phyloP scores from a whole-genome alignment of 208 protist species.

The Leishmania martiniquensis region DNA sequence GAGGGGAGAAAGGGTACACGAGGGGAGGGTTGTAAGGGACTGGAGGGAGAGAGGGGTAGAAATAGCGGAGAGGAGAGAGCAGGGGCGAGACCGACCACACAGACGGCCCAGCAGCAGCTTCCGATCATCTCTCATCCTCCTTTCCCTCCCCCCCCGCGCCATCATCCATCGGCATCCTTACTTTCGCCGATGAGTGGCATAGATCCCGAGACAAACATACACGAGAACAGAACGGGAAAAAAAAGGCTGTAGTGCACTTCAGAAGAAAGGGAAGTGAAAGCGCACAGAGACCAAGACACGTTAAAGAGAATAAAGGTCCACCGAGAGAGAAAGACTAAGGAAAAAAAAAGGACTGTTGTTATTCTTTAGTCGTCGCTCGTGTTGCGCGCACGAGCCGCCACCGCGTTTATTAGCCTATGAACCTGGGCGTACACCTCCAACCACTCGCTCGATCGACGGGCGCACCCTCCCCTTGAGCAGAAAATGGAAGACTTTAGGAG shows the following conservation, averaged over 20 bases:
- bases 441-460: neutral
- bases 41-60: neutral
- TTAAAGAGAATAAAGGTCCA: neutral
- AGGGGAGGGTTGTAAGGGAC: neutral
- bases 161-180: neutral
- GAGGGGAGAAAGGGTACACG: neutral
- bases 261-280: neutral
- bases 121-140: too few species aligned
- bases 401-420: neutral
- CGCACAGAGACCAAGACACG: neutral
- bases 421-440: conserved; percentile 1
- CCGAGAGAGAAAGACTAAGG: neutral
- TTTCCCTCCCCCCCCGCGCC: neutral
- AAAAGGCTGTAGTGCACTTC: neutral
- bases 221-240: neutral
- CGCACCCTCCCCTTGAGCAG: neutral
- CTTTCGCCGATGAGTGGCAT: neutral
- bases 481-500: neutral
- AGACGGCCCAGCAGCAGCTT: neutral
- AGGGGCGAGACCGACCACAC: neutral
- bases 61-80: neutral
- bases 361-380: neutral
- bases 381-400: neutral
- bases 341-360: neutral
- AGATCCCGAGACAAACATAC: neutral